Evolutionary conservation across 73 alveolate genomes (phyloP), one percentile per base, ranked within the genome.

Genomic region (Urostyla sp.): DNA sequence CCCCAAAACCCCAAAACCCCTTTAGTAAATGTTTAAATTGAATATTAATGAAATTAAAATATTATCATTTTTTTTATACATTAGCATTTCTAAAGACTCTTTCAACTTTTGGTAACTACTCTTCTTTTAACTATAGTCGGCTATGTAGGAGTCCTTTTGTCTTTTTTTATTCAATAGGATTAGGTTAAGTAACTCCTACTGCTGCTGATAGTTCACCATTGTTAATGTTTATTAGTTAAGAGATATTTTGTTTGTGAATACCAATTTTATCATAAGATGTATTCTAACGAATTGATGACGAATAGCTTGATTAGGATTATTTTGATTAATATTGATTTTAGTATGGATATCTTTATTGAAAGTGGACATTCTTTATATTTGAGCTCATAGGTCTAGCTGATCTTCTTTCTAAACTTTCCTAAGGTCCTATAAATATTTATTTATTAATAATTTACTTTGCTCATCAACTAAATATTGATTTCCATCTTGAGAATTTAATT

Each of bases 61-160:
- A n/a, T n/a, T n/a, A n/a, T n/a, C n/a, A n/a, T n/a, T n/a, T n/a
- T n/a, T n/a, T n/a, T n/a, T n/a, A n/a, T n/a, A n/a, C n/a, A n/a
- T n/a, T n/a, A n/a, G 60, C 79, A 7, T 63, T 13, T 63, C 79
- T 63, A 21, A 63, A 63, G n/a, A 63, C 79, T 63, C 79, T 63
- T 23, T 63, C 79, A n/a, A 63, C 26, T 20, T 36, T 13, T 3
- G 61, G 40, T 24, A 63, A n/a, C n/a, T 4, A 38, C 23, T 8
- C n/a, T 36, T 40, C n/a, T 63, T 60, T 10, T 63, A 57, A 20
- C 44, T 38, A 3, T 38, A 5, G 4, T 43, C 28, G 7, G 16
- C 20, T 21, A 18, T 43, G 4, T 48, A 38, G 10, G 79, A 63
- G 45, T 63, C n/a, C 3, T 43, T 63, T 63, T 13, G 28, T 18